These are phyloP conservation scores for Scheffersomyces spartinae DNA, from an alignment of 805 yeast genomes.

Conservation along the genomic window DNA sequence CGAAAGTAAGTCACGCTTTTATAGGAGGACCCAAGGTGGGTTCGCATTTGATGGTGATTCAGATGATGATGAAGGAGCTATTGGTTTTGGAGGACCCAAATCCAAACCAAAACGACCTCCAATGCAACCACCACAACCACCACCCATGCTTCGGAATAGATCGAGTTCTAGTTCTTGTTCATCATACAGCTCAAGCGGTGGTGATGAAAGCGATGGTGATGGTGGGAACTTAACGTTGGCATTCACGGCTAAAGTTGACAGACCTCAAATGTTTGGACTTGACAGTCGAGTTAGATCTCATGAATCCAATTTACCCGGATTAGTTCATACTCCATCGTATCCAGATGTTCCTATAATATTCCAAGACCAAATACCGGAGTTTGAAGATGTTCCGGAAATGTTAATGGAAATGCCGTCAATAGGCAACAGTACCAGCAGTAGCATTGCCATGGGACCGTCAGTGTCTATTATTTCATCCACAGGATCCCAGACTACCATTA, in stretches of 20 bases:
- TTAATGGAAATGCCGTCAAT: conserved; percentile 21
- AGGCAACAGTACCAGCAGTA: conserved; percentile 11
- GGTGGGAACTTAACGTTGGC: conserved; percentile 26
- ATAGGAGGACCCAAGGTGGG: too few species aligned
- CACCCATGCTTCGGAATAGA: conserved; percentile 1
- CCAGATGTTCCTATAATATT: conserved; percentile 18
- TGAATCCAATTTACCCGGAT: conserved; percentile 26
- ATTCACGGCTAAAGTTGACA: conserved; percentile 29
- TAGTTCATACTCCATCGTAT: conserved; percentile 9
- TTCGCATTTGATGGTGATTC: conserved; percentile 1
- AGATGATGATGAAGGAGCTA: conserved; percentile 10
- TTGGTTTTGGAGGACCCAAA: conserved; percentile 14
- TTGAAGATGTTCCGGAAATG: conserved; percentile 31
- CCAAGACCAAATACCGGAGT: conserved; percentile 19
- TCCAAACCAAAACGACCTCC: conserved; percentile 1
- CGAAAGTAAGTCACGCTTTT: too few species aligned
- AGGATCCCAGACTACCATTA: conserved; percentile 10
- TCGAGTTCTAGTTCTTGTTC: conserved; percentile 3
- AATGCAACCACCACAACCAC: not conserved
- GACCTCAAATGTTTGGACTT: too few species aligned
- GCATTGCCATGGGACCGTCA: conserved; percentile 6
- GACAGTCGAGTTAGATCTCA: conserved; percentile 33
- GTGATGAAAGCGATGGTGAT: conserved; percentile 4
- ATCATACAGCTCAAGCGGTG: conserved; percentile 6
- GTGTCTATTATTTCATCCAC: conserved; percentile 7